Evolutionary conservation across 2,329 filamentous ascomycete genomes (phyloP).

Genomic region (Zymoseptoria passerinii): DNA sequence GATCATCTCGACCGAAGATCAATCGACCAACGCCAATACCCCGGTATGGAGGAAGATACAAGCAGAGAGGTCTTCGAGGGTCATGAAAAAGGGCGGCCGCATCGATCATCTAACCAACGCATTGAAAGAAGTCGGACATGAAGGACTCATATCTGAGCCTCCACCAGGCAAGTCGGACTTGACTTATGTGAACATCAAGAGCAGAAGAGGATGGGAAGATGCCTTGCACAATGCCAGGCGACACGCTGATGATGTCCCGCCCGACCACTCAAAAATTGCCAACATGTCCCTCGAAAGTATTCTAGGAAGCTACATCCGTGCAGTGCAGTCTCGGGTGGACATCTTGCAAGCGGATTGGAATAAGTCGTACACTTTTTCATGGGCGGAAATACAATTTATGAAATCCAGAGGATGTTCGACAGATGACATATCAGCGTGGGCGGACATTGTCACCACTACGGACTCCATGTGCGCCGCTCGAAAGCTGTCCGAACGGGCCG

Average conservation of each 20-base stretch:
- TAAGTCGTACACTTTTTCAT: slow-evolving; percentile 4
- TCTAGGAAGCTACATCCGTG: slow-evolving; percentile 13
- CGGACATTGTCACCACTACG: slow-evolving; percentile 14
- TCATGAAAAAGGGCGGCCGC: slow-evolving; percentile 1
- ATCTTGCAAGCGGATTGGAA: slow-evolving; percentile 11
- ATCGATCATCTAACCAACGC: slow-evolving; percentile 7
- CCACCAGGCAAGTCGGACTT: background rate
- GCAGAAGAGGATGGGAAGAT: background rate
- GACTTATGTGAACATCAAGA: slow-evolving; percentile 2
- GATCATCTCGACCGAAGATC: background rate
- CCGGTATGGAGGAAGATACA: background rate
- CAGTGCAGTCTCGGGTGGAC: slow-evolving; percentile 1
- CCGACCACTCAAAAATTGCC: background rate
- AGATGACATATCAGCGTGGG: slow-evolving; percentile 21
- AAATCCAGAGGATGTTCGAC: slow-evolving; percentile 9
- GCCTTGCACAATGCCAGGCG: background rate
- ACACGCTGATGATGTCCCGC: background rate
- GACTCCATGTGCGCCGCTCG: slow-evolving; percentile 18
- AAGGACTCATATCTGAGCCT: background rate
- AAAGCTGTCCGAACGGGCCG: slow-evolving; percentile 7
- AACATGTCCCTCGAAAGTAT: slow-evolving; percentile 10
- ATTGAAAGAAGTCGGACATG: background rate
- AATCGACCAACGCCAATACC: background rate
- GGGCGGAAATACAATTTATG: slow-evolving; percentile 10
- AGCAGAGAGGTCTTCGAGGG: background rate